phyloP scores from a whole-genome alignment of 108 stramenopile genomes.

The Cyclotella atomus region DNA sequence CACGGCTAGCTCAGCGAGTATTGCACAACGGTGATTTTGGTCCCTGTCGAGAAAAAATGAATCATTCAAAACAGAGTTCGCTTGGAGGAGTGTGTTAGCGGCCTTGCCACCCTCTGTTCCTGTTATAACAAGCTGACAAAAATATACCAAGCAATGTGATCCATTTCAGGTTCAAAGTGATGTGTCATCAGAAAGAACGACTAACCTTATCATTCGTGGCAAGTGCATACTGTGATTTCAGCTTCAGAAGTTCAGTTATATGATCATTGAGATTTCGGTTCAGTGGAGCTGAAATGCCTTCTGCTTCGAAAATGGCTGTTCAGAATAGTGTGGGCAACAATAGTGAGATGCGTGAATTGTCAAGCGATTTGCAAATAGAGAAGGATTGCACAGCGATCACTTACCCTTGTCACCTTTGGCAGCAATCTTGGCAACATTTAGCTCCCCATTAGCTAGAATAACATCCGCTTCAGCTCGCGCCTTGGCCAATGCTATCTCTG shows the following conservation, averaged over 20 bases:
- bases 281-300: slow-evolving; percentile 36
- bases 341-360: not conserved
- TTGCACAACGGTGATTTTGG: slow-evolving; percentile 8
- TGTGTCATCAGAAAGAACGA: not conserved
- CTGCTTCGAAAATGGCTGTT: slow-evolving; percentile 30
- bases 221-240: slow-evolving; percentile 31
- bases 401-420: slow-evolving; percentile 29
- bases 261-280: slow-evolving; percentile 35
- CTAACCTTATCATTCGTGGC: slow-evolving; percentile 31
- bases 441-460: slow-evolving; percentile 27
- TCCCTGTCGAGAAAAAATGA: not conserved
- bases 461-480: slow-evolving; percentile 25
- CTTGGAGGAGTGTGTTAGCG: slow-evolving; percentile 28
- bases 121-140: slow-evolving; percentile 29
- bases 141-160: not conserved
- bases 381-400: not conserved
- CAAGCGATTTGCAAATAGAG: not conserved
- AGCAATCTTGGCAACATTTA: slow-evolving; percentile 27
- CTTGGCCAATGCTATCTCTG: slow-evolving; percentile 19
- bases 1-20: slow-evolving; percentile 8
- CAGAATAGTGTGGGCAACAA: not conserved
- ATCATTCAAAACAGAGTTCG: slow-evolving; percentile 19
- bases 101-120: slow-evolving; percentile 33
- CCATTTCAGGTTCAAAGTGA: not conserved
- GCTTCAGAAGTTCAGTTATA: slow-evolving; percentile 5